Base-by-base conservation (phyloP, 495 filamentous ascomycete species). In the Chaetomidium leptoderma region DNA sequence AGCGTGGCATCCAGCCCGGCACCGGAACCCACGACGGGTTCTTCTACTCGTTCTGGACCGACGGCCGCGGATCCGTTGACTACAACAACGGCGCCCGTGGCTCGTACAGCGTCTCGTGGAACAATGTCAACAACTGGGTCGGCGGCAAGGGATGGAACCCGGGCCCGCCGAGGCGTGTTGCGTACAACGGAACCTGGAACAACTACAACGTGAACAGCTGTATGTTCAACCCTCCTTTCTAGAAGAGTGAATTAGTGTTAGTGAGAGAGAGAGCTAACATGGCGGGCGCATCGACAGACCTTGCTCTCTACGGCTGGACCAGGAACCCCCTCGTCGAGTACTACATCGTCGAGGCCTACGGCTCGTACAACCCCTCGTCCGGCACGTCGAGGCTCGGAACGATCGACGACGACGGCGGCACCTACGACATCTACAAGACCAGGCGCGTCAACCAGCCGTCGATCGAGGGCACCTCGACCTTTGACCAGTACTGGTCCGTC, bases 121-220 rank as follows among this genome's bases (percentile, higher is more conserved):
- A 62, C 24, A 75, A 78, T 59, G 66, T 67, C 37, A 78, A 77
- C 27, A 82, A 84, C 71, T 85, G 82, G 49, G 79, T 83, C 52
- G 81, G 75, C 33, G 84, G 84, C 43, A 85, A 84, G 70, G 83
- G 83, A 14, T 86, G 80, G 81, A 74, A 76, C 61, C 75, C 78
- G 30, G 80, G 80, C 14, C 66, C 33, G 3, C 53, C 42, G 16
- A 24, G 44, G 55, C 83, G 19, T 30, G 47, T 50, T 32, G 27
- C 17, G 26, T 62, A 65, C 42, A 65, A 65, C 59, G 63, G 63
- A 11, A 65, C 63, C 47, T 65, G 63, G 63, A 59, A 62, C 56
- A 61, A 61, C 55, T 59, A 59, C 55, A 65, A 65, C 23, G 59
- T 65, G 39, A 65, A 65, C 59, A 55, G 49, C 58, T 64, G 62